These are phyloP conservation scores for Croton setiger DNA, from an alignment of 441 rosid species.

Conservation along the genomic window DNA sequence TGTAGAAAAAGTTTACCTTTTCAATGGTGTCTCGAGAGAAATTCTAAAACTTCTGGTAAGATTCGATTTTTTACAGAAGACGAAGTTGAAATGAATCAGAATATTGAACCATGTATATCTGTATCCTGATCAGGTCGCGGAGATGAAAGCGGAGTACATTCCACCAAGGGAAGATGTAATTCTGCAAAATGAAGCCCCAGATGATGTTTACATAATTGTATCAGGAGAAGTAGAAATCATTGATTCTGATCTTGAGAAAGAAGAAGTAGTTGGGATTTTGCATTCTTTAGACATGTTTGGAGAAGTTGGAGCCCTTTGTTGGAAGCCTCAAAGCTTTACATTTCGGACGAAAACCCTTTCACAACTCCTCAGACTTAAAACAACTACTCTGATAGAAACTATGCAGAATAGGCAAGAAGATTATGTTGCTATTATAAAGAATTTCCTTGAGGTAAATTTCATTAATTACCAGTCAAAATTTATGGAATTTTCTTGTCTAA, in stretches of 20 bases:
- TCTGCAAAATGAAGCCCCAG: conserved; percentile 82
- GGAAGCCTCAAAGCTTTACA: conserved; percentile 62
- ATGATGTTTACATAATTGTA: conserved; percentile 80
- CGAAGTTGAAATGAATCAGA: too few relatives aligned
- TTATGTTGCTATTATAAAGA: conserved; percentile 56
- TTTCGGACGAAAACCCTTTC: conserved; percentile 75
- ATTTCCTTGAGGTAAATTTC: conserved; percentile 55
- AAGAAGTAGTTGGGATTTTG: conserved; percentile 48
- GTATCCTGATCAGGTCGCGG: conserved; percentile 70
- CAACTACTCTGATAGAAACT: conserved; percentile 53
- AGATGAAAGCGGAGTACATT: conserved; percentile 82
- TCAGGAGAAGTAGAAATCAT: conserved; percentile 76
- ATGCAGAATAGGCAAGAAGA: conserved; percentile 68
- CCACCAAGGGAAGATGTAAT: conserved; percentile 92
- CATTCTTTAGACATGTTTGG: conserved; percentile 74
- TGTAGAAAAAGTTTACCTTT: conserved; percentile 64
- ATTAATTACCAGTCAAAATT: neutral
- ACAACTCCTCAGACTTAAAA: conserved; percentile 71
- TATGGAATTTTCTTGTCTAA: neutral
- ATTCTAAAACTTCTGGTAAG: conserved; percentile 62
- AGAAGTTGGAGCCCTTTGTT: conserved; percentile 78
- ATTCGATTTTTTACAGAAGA: too few relatives aligned
- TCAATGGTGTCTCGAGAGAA: conserved; percentile 64
- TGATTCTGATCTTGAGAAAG: conserved; percentile 56
- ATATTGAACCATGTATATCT: too few relatives aligned